Conservation (phyloP, 495 filamentous ascomycete genomes). For the Daldinia grandis region DNA sequence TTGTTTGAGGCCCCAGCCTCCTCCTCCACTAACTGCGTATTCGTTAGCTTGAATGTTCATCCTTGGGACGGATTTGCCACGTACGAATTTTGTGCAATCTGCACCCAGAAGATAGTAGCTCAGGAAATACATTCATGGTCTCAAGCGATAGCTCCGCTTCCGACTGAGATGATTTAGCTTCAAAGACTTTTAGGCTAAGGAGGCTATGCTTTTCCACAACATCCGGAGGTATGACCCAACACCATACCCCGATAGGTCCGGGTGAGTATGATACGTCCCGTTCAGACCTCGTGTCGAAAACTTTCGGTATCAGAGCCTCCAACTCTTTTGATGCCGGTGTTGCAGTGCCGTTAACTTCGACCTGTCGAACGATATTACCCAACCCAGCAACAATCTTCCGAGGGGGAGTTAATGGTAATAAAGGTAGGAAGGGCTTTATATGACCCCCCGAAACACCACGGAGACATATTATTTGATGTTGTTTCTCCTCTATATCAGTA, state of each 20-base stretch:
- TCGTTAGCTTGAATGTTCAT: constrained; percentile 19
- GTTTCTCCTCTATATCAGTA: constrained; percentile 33
- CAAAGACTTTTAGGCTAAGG: constrained; percentile 32
- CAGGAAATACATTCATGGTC: constrained; percentile 33
- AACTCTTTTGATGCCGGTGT: constrained; percentile 80
- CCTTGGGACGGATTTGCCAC: constrained; percentile 28
- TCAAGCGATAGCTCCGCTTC: constrained; percentile 33
- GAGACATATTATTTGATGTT: constrained; percentile 41
- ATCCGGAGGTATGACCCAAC: constrained; percentile 65
- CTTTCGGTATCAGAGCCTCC: constrained; percentile 68
- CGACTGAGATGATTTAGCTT: constrained; percentile 25
- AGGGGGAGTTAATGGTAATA: constrained; percentile 70
- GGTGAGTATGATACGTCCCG: constrained; percentile 36
- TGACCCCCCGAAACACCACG: constrained; percentile 6
- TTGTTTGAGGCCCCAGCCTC: constrained; percentile 88
- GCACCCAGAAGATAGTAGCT: constrained; percentile 56
- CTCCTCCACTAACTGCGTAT: constrained; percentile 79
- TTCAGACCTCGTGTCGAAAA: constrained; percentile 58
- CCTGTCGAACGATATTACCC: constrained; percentile 81
- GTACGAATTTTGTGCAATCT: constrained; percentile 68
- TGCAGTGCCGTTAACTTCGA: constrained; percentile 60
- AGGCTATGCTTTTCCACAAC: constrained; percentile 29
- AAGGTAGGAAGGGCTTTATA: constrained; percentile 52
- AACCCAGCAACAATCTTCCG: constrained; percentile 71
- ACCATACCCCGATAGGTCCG: constrained; percentile 75